phyloP scores from a whole-genome alignment of 1,139 yeast species.

The Geotrichum restrictum region DNA sequence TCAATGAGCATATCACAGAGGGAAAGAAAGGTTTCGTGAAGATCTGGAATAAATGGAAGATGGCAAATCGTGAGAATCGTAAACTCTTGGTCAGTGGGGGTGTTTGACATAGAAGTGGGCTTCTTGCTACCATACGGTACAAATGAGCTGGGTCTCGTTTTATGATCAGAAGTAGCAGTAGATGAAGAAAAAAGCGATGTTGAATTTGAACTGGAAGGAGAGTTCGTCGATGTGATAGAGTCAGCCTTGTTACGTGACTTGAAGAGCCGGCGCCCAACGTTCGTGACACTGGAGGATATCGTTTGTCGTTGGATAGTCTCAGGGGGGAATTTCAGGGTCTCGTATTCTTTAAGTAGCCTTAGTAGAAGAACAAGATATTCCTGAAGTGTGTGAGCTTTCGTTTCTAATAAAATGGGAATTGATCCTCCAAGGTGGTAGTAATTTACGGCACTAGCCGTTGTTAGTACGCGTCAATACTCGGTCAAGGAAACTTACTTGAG shows the following conservation, averaged over 20 bases:
- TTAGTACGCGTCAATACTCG: not conserved
- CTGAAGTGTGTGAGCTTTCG: constrained; percentile 22
- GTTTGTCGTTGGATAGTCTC: constrained; percentile 26
- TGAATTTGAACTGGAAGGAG: constrained; percentile 1
- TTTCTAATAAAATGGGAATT: constrained; percentile 25
- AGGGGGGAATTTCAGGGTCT: constrained; percentile 24
- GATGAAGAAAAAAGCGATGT: constrained; percentile 4
- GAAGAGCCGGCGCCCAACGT: constrained; percentile 31
- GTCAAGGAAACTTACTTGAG: constrained; percentile 21
- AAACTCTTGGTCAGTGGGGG: constrained; percentile 23
- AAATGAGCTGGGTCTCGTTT: constrained; percentile 1
- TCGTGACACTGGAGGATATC: constrained; percentile 24
- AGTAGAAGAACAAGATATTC: constrained; percentile 27
- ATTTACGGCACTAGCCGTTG: constrained; percentile 23
- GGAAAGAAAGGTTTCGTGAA: constrained; percentile 32
- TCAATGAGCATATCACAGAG: constrained; percentile 32
- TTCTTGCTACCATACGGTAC: not conserved
- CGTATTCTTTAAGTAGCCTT: constrained; percentile 30
- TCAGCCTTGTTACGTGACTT: constrained; percentile 26
- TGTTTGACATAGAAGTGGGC: not conserved
- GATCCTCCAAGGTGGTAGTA: constrained; percentile 32
- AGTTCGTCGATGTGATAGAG: not conserved
- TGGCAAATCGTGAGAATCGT: constrained; percentile 28
- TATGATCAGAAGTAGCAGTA: not conserved
- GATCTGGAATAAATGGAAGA: constrained; percentile 35